Evolutionary conservation across 768 basidiomycete genomes (phyloP), one percentile per base, ranked within the genome.

Genomic region (Rhodotorula babjevae): DNA sequence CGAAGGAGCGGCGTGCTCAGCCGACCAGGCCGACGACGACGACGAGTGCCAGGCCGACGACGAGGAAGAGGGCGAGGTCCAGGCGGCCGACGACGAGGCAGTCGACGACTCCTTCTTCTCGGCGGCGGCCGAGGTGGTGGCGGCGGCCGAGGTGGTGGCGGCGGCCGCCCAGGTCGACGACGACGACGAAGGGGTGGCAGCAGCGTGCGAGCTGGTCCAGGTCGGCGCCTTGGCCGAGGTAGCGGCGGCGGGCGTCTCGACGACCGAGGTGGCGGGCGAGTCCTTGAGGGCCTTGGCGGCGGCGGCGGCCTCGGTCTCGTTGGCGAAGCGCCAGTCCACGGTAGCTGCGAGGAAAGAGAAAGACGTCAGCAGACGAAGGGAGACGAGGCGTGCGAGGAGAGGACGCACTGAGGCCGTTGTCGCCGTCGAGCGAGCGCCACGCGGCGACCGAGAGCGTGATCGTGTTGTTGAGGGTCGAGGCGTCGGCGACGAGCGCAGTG

Each of bases 401-500:
- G 25, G 23, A 61, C 69, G 46, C 50, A 52, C 47, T 66, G 57
- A 53, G 69, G 66, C 36, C 40, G 44, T 6, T 19, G 65, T 57
- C 42, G 47, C 61, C 56, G 47, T 63, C 42, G 50, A 59, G 65
- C 52, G 82, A 83, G 21, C 80, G 76, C 83, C 86, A 89, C 46
- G 76, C 50, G 18, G 65, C 73, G 36, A 76, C 44, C 36, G 68
- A 67, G 50, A 72, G 60, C 47, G 76, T 75, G 63, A 74, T 58
- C 42, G 68, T 65, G 25, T 66, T 42, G 57, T 64, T 65, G 49
- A 49, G 44, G 16, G 68, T 58, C 1, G 75, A 96, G 52, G 85
- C 87, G 76, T 93, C 92, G 67, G 85, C 90, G 75, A 96, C 83
- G 46, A 83, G 85, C 65, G 87, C 91, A 9, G 81, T 84, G 68